Evolutionary conservation across 176 grass and related monocot genomes (phyloP), one percentile per base, ranked within the genome.

Genomic region (Juncus inflexus): DNA sequence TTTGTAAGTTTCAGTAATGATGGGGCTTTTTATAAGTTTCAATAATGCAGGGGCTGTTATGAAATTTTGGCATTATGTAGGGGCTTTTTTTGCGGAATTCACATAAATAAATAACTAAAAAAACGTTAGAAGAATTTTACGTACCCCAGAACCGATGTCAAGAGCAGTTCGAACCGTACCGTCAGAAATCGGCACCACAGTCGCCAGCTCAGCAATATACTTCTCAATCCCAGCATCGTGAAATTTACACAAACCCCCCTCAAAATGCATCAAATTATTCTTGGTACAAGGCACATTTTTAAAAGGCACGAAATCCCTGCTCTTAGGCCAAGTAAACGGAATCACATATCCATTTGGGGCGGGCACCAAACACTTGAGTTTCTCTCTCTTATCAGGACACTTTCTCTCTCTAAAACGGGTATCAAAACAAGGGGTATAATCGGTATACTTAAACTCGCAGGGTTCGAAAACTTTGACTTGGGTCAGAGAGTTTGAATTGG

Each of bases 141-240:
- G 77, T 92, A 94, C 89, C 84, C 89, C 89, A 11, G 84, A 94
- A 70, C 84, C 84, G 79, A 78, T 94, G 70, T 94, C 84, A 85
- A 94, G 84, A 74, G 84, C 89, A 71, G 84, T 88, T 78, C 89
- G 84, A 69, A 88, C 68, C 40, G 67, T 88, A 42, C 89, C 89
- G 79, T 88, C 78, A 60, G 70, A 69, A 66, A 94, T 70, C 70
- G 84, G 84, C 72, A 94, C 81, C 55, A 88, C 45, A 35, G 78
- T 79, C 62, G 81, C 84, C 72, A 94, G 81, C 73, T 94, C 84
- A 67, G 79, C 84, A 77, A 94, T 81, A 62, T 94, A 94, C 65
- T 84, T 78, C 61, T 64, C 71, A 61, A 78, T 81, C 52, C 84
- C 84, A 35, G 75, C 84, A 71, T 81, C 84, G 64, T 84, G 89